A percentile compares a stretch with the other conserved stretches of the same genome.
These are phyloP conservation scores for Phytopythium sindhum DNA, from an alignment of 352 stramenopile species.

Conservation along the genomic window DNA sequence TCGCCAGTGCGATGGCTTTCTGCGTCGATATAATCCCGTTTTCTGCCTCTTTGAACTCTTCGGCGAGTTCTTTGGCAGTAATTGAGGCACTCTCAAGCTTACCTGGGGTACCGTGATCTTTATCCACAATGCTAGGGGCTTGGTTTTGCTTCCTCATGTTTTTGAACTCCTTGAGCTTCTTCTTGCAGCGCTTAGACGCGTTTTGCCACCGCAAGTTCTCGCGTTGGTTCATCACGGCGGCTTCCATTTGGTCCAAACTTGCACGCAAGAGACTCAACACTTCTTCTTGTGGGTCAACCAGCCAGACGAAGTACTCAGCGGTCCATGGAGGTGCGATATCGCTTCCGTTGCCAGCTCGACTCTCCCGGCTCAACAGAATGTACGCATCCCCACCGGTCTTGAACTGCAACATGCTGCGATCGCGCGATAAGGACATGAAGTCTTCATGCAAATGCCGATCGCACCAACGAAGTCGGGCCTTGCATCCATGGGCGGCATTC, in stretches of 20 bases:
- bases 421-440: conserved; percentile 38
- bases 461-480: conserved; percentile 48
- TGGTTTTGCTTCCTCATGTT: conserved; percentile 25
- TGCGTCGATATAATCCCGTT: conserved; percentile 26
- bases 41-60: conserved; percentile 50
- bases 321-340: conserved; percentile 68
- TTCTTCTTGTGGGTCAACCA: conserved; percentile 46
- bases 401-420: conserved; percentile 54
- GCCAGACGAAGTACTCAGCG: conserved; percentile 64
- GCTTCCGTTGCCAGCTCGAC: conserved; percentile 3
- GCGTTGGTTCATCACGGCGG: conserved; percentile 23
- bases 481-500: conserved; percentile 64
- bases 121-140: neutral
- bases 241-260: conserved; percentile 41
- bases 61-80: conserved; percentile 43
- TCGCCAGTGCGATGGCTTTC: conserved; percentile 37
- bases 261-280: conserved; percentile 40
- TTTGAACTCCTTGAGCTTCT: conserved; percentile 46
- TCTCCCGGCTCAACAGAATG: conserved; percentile 25
- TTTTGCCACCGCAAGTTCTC: conserved; percentile 41
- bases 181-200: conserved; percentile 45
- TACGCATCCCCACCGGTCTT: conserved; percentile 38
- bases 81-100: conserved; percentile 20
- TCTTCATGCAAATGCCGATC: conserved; percentile 72
- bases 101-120: neutral